Base-by-base conservation (phyloP, 352 stramenopile species). In the Achlya hypogyna region DNA sequence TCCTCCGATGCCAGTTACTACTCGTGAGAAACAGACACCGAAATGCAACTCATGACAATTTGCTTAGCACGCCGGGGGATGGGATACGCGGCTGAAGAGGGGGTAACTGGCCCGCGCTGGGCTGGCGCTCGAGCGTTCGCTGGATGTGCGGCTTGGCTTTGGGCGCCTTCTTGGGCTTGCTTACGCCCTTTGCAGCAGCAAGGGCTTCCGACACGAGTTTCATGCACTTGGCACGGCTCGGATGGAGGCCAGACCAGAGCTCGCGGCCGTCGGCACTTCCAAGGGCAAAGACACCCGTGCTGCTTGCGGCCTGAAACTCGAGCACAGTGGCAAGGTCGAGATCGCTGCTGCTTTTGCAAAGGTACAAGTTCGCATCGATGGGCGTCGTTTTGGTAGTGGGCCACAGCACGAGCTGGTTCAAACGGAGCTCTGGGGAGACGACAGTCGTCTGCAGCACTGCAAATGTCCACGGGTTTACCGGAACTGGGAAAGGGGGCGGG, bases 191-290 rank as follows among this genome's bases (percentile, higher is more conserved):
- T 10, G 20, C 29, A 5, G 35, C n/a, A 4, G 56, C 29, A 5
- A 47, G 20, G 8, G 38, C 22, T 22, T 84, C 71, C 20, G 75
- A 62, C 27, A 91, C 28, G 5, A 82, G n/a, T 64, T 91, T 89
- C 81, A 88, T 84, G 66, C 79, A 89, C 23, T 82, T 72, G 9
- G 73, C 79, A 59, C 76, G 79, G 10, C 83, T 81, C 4, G 79
- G 70, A 20, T 76, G 71, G 32, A 89, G 71, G 16, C 63, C 51
- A 43, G 76, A 78, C 81, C 81, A 91, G 18, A 91, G 54, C 1
- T 70, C 51, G 5, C 16, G 66, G 22, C 60, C 53, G 27, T 62
- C 45, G 35, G 62, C 16, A 6, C 32, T 63, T 0, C 82, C 81
- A 14, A 89, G 67, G 1, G 78, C 75, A 42, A 74, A 91, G 5